Conservation (phyloP, 176 grass and related monocot genomes). For the Tuctoria greenei region DNA sequence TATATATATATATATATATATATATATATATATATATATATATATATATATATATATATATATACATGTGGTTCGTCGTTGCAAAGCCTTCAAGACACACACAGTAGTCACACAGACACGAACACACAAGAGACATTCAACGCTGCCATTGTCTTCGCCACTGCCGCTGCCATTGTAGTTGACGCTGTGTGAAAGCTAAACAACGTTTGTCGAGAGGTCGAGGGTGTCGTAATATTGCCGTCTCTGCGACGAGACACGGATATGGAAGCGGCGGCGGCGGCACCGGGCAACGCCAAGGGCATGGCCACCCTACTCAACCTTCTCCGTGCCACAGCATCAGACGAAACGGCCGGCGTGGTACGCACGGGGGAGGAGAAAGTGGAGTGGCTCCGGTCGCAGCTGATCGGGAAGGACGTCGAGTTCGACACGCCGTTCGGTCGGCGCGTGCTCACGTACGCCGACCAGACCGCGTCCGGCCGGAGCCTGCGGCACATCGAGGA, state of each 20-base stretch:
- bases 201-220: neutral
- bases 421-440: conserved; percentile 61
- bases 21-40: too few species aligned
- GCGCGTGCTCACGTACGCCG: conserved; percentile 62
- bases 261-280: neutral
- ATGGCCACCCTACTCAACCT: conserved; percentile 24
- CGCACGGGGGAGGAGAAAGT: conserved; percentile 9
- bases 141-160: too few species aligned
- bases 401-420: conserved; percentile 55
- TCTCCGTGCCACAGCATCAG: neutral
- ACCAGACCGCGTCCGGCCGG: conserved; percentile 68
- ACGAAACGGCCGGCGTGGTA: neutral
- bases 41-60: too few species aligned
- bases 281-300: neutral
- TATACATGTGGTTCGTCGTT: too few species aligned
- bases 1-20: too few species aligned
- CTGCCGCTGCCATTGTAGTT: too few species aligned
- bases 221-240: neutral
- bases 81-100: too few species aligned
- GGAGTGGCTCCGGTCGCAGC: conserved; percentile 62
- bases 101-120: too few species aligned
- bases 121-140: too few species aligned
- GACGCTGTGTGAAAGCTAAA: neutral
- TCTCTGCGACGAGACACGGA: neutral
- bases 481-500: conserved; percentile 64